Conservation (phyloP, 768 basidiomycete species). For the Tricholoma sp. region DNA sequence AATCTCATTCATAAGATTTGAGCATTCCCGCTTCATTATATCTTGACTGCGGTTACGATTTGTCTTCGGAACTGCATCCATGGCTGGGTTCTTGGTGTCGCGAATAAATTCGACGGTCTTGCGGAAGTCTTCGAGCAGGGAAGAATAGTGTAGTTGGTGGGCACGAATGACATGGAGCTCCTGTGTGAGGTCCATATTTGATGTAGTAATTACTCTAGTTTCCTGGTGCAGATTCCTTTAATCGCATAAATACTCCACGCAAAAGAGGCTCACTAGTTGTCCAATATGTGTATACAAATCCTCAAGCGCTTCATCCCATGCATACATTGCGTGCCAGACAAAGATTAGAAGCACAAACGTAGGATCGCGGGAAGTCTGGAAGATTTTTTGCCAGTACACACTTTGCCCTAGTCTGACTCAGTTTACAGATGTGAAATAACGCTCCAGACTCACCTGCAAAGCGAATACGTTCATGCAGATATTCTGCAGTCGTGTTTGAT, state of each 20-base stretch:
- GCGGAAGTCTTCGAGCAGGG: slow-evolving; percentile 42
- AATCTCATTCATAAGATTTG: slow-evolving; percentile 46
- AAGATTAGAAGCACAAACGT: slow-evolving; percentile 21
- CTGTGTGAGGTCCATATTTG: slow-evolving; percentile 39
- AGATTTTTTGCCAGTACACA: slow-evolving; percentile 23
- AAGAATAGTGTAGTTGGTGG: slow-evolving; percentile 45
- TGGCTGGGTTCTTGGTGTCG: slow-evolving; percentile 42
- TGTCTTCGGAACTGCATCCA: slow-evolving; percentile 29
- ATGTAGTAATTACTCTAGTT: slow-evolving; percentile 35
- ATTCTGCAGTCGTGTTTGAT: slow-evolving; percentile 35
- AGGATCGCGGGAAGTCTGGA: slow-evolving; percentile 17
- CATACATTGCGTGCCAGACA: slow-evolving; percentile 22
- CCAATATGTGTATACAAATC: slow-evolving; percentile 20
- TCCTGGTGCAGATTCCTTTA: slow-evolving; percentile 28
- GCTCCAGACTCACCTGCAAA: slow-evolving; percentile 33
- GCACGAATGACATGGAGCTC: slow-evolving; percentile 50
- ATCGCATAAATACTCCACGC: neutral
- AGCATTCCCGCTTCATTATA: slow-evolving; percentile 42
- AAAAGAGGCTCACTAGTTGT: slow-evolving; percentile 12
- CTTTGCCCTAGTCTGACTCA: slow-evolving; percentile 13
- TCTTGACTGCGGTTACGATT: slow-evolving; percentile 23
- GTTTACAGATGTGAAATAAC: neutral
- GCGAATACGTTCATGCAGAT: slow-evolving; percentile 42
- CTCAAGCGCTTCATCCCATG: slow-evolving; percentile 23
- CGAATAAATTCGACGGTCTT: slow-evolving; percentile 42